A percentile compares a stretch with the other conserved stretches of the same genome.
Evolutionary conservation across 139 green algal species (phyloP).

Genomic region (Parachlorella kessleri): DNA sequence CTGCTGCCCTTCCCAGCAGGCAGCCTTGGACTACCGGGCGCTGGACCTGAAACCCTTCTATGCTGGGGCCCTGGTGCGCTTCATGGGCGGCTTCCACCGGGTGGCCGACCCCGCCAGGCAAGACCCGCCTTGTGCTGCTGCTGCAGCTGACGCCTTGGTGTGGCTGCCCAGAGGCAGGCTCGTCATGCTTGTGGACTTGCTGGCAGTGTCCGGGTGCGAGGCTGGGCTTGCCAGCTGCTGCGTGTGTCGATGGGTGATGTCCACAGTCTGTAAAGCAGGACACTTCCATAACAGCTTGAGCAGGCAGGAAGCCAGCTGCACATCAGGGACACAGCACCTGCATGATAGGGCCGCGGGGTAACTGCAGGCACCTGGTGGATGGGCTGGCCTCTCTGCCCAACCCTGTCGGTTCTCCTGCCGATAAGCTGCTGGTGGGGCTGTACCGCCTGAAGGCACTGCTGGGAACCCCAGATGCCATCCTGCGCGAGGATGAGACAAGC

Average conservation of each 20-base stretch:
- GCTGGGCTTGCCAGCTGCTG: too few relatives aligned
- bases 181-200: not conserved
- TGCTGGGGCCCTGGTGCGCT: conserved; percentile 85
- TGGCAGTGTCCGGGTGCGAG: not conserved
- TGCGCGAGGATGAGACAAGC: conserved; percentile 67
- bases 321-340: too few relatives aligned
- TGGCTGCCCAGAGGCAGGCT: not conserved
- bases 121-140: too few relatives aligned
- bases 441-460: conserved; percentile 73
- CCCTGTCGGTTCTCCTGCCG: conserved; percentile 73
- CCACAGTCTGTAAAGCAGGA: too few relatives aligned
- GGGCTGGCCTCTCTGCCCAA: conserved; percentile 80
- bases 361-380: conserved; percentile 79
- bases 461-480: conserved; percentile 61
- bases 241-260: too few relatives aligned
- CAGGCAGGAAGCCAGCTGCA: too few relatives aligned
- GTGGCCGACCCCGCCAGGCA: conserved; percentile 71
- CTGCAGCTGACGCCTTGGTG: too few relatives aligned
- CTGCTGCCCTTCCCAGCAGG: conserved; percentile 18
- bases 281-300: too few relatives aligned
- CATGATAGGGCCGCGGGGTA: too few relatives aligned
- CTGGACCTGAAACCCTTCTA: conserved; percentile 94
- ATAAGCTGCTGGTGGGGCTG: conserved; percentile 83
- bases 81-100: conserved; percentile 44
- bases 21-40: conserved; percentile 80